Percentiles rank a stretch among this genome's conserved stretches.
These are phyloP conservation scores for Plenodomus tracheiphilus DNA, from an alignment of 2,329 filamentous ascomycete species.

Conservation along the genomic window DNA sequence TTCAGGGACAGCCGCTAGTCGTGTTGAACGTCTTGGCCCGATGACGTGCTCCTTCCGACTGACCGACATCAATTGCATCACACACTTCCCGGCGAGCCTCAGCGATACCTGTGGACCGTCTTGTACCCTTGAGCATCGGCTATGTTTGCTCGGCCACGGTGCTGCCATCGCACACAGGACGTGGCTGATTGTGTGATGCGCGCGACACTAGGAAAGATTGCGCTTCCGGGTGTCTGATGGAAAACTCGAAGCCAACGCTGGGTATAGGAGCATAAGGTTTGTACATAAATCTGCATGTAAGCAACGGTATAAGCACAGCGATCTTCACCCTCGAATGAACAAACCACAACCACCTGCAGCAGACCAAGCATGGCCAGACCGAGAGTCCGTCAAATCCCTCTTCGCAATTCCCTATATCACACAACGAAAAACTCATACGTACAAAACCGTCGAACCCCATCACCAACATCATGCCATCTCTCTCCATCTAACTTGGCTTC, in stretches of 20 bases:
- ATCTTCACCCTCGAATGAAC: not conserved
- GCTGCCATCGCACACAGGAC: not conserved
- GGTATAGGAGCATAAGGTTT: not conserved
- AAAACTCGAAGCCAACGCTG: not conserved
- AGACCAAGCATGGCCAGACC: not conserved
- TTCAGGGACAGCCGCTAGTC: constrained; percentile 25
- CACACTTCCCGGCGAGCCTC: too few relatives aligned
- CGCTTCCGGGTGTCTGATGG: not conserved
- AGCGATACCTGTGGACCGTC: too few relatives aligned
- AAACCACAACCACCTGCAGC: not conserved
- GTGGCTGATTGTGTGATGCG: not conserved
- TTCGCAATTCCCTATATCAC: not conserved
- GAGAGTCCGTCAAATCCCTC: not conserved
- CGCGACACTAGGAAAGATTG: not conserved
- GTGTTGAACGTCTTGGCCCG: constrained; percentile 23
- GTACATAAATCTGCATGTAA: not conserved
- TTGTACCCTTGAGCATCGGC: too few relatives aligned
- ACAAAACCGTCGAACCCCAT: not conserved
- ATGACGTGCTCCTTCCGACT: constrained; percentile 32
- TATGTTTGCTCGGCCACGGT: not conserved
- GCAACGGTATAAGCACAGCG: not conserved
- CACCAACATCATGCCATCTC: not conserved
- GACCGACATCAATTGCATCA: too few relatives aligned
- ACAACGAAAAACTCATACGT: not conserved
- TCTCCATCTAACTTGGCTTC: not conserved